Conservation (phyloP, 352 stramenopile genomes). For the Phytophthora sp. region DNA sequence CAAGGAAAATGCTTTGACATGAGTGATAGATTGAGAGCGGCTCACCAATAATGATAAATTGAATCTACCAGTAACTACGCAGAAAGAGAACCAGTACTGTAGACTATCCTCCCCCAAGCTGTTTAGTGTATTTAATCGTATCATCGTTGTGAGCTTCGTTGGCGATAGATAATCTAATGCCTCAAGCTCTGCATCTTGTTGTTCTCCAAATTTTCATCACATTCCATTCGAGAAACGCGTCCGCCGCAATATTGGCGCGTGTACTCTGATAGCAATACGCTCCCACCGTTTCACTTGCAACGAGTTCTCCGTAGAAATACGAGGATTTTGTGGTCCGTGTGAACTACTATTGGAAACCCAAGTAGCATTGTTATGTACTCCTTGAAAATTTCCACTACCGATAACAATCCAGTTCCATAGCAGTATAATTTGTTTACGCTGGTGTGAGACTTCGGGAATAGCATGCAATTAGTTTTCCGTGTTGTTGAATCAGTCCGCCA, state of each 20-base stretch:
- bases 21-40: too few species aligned
- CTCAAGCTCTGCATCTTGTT: too few species aligned
- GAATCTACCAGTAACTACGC: too few species aligned
- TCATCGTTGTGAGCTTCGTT: too few species aligned
- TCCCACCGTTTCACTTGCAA: conserved; percentile 15
- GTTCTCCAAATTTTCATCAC: too few species aligned
- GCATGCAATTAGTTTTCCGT: background rate
- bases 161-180: too few species aligned
- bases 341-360: conserved; percentile 7
- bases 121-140: too few species aligned
- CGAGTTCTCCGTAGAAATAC: conserved; percentile 8
- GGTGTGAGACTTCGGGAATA: background rate
- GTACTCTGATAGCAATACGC: conserved; percentile 11
- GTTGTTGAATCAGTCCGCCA: conserved; percentile 1
- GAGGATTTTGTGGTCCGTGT: conserved; percentile 24
- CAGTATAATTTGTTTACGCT: conserved; percentile 1
- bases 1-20: too few species aligned
- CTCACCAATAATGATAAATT: too few species aligned
- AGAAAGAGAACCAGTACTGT: too few species aligned
- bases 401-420: conserved; percentile 18
- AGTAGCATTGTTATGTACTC: conserved; percentile 18
- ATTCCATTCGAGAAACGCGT: conserved; percentile 15
- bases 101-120: too few species aligned
- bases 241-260: background rate
- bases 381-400: conserved; percentile 14